These are phyloP conservation scores for Cetradonia linearis DNA, from an alignment of 495 filamentous ascomycete species.

Conservation along the genomic window DNA sequence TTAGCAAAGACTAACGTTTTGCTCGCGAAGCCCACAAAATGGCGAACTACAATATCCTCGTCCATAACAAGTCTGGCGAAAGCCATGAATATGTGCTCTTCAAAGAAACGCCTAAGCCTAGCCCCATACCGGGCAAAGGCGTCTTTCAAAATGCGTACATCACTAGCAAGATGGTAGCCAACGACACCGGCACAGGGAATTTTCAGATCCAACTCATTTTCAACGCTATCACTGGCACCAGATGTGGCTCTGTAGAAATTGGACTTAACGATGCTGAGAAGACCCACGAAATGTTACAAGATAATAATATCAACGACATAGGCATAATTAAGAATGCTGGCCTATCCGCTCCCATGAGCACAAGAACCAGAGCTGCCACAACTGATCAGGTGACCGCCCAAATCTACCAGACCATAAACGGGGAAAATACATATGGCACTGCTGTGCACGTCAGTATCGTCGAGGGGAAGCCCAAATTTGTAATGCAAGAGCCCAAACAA, in stretches of 20 bases:
- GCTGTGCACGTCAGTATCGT: neutral
- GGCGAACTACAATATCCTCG: conserved; percentile 3
- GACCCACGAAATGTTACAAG: neutral
- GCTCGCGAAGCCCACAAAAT: neutral
- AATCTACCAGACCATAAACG: conserved; percentile 2
- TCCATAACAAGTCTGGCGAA: conserved; percentile 4
- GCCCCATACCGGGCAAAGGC: neutral
- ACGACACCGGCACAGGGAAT: neutral
- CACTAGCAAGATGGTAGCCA: neutral
- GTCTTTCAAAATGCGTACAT: conserved; percentile 9
- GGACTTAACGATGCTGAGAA: neutral
- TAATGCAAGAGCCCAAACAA: neutral
- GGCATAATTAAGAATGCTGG: neutral
- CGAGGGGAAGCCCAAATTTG: conserved; percentile 2
- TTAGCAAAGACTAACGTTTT: neutral
- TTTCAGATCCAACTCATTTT: conserved; percentile 5
- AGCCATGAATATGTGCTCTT: conserved; percentile 5
- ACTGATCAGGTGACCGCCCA: neutral
- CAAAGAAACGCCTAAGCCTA: neutral
- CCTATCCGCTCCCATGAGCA: neutral
- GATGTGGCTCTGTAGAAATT: neutral
- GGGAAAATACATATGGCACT: neutral
- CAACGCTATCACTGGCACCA: conserved; percentile 4
- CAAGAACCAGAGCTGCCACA: neutral
- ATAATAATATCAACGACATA: neutral